Base-by-base conservation (phyloP, 345 rosid genomes). In the Citrus sp. region DNA sequence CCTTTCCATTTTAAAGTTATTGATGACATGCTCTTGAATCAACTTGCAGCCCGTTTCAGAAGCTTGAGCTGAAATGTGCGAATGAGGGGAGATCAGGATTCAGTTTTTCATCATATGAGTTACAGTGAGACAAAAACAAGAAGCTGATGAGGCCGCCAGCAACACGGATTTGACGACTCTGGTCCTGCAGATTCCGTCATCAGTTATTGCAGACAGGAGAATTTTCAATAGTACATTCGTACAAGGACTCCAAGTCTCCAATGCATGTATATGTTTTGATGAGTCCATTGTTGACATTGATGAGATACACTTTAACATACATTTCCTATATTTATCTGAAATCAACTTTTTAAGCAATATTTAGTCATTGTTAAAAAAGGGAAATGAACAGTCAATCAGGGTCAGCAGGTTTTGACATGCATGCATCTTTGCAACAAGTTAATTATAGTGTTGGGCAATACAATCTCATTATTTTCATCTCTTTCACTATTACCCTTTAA, bases 1-100 rank as follows among this genome's bases (percentile, higher is more conserved):
- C 27, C 7, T 21, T 35, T 54, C 62, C 18, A 54, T 13, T 22
- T 27, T 14, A 4, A 75, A 65, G 34, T 72, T 32, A 40, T 34
- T 68, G 37, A 78, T 73, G 51, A 67, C 55, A 56, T 74, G 25
- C 24, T 13, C 58, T 64, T 68, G 69, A 61, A 79, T 74, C 34
- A 32, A 62, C 49, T 40, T 84, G 88, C 94, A 93, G 97, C 83
- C 99, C 97, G 0, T 95, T 91, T 82, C 98, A 93, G 90, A 95
- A 95, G 85, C 94, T 93, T 65, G 97, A 95, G 80, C 91, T 93
- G 84, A 91, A 86, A 86, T 85, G 94, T 46, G 89, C 93, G 1
- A 93, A 89, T 55, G 94, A 86, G 82, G 97, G 87, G 80, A 87
- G 93, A 83, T 86, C 87, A 32, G 94, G 98, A 61, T 88, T 88